Base-by-base conservation (phyloP, 345 rosid genomes). In the Bretschneidera sinensis region DNA sequence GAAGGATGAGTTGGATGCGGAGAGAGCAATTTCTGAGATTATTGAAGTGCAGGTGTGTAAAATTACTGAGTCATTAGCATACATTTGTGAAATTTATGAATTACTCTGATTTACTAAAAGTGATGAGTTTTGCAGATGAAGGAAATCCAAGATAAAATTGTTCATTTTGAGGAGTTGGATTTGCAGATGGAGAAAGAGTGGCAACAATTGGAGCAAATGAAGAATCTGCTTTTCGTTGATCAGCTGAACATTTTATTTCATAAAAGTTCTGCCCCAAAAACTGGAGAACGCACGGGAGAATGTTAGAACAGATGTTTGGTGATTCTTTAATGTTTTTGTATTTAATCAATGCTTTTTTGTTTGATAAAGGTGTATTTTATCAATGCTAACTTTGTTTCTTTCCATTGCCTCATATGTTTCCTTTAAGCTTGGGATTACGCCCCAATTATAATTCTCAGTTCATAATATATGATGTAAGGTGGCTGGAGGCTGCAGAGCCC, bases 141-240 rank as follows among this genome's bases (percentile, higher is more conserved):
- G 67, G 86, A 83, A 60, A 84, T 87, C 25, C 83, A 81, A 55
- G 83, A 84, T 39, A 94, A 71, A 71, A 79, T 94, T 52, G 60
- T 43, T 18, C 76, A 61, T 43, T 90, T 94, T 48, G 97, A 90
- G 83, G 85, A 83, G 76, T 31, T 94, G 69, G 97, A 88, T 78
- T 60, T 83, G 70, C 78, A 74, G 72, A 80, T 88, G 85, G 99
- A 94, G 85, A 81, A 83, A 78, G 95, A 87, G 81, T 57, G 85
- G 80, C 79, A 80, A 55, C 96, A 86, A 63, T 43, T 87, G 71
- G 97, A 90, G 70, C 82, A 80, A 20, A 71, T 87, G 82, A 90
- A 86, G 84, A 74, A 79, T 66, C 74, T 78, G 69, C 86, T 85
- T 28, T 90, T 87, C 57, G 76, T 75, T 48, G 99, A 89, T 76